A percentile compares a stretch with the other conserved stretches of the same genome.
phyloP scores from a whole-genome alignment of 1,284 basidiomycete species.

The Naganishia sp. region DNA sequence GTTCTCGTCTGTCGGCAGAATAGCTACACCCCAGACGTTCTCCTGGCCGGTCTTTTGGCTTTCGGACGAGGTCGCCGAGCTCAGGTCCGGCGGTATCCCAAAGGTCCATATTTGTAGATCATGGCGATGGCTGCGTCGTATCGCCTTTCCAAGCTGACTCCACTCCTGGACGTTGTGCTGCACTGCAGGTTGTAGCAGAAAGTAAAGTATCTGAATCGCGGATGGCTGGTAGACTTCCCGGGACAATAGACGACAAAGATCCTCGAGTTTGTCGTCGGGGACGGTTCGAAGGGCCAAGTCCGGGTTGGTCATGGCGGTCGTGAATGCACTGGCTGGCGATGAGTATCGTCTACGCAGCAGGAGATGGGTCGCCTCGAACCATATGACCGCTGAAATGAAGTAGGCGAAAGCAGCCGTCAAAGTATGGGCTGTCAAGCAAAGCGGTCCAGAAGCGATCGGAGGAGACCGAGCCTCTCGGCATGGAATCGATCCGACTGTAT shows the following conservation, averaged over 20 bases:
- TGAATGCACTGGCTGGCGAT: background rate
- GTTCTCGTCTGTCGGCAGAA: slow-evolving; percentile 9
- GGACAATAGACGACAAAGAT: background rate
- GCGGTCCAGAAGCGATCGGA: no score
- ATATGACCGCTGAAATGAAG: no score
- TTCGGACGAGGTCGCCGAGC: background rate
- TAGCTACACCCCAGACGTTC: slow-evolving; percentile 2
- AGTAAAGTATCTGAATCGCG: slow-evolving; percentile 15
- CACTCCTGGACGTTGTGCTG: slow-evolving; percentile 9
- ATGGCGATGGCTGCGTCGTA: background rate
- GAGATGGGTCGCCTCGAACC: no score
- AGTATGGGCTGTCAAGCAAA: no score
- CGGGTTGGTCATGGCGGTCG: background rate
- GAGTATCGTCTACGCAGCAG: background rate
- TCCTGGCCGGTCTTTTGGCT: background rate
- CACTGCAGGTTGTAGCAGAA: slow-evolving; percentile 14
- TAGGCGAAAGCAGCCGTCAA: no score
- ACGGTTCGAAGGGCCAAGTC: background rate
- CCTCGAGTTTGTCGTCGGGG: background rate
- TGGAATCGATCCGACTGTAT: no score
- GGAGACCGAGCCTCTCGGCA: no score
- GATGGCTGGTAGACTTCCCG: slow-evolving; percentile 12
- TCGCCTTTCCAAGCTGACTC: background rate
- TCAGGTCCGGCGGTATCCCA: background rate
- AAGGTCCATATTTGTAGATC: slow-evolving; percentile 5